Evolutionary conservation across 306 rosid genomes (phyloP), one percentile per base, ranked within the genome.

Genomic region (Sphenostylis stenocarpa): DNA sequence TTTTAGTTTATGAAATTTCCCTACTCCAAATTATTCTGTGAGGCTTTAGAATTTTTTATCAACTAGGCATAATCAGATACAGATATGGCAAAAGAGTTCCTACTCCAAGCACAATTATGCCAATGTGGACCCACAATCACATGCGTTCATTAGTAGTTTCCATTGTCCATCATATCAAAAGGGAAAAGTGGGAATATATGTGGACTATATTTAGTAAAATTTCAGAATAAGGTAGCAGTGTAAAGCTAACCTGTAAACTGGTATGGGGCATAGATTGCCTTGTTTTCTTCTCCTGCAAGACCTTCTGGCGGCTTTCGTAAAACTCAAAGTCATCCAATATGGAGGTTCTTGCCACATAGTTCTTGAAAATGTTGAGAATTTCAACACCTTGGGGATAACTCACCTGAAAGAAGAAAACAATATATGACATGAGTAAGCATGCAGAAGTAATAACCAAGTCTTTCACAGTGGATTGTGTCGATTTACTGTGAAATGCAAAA

Each of bases 271-370:
- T 29, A 67, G 83, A 76, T 34, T 88, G 93, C 76, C 82, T 81
- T 52, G 47, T 39, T 85, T 86, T 90, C 87, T 90, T 92, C 76
- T 90, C 93, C 70, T 85, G 91, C 90, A 87, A 79, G 14, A 88
- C 88, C 76, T 81, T 88, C 79, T 92, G 89, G 36, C 97, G 97
- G 81, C 84, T 88, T 83, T 92, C 97, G 3, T 92, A 92, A 72
- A 92, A 90, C 17, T 87, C 91, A 68, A 92, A 90, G 81, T 92
- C 96, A 24, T 92, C 97, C 76, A 90, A 55, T 82, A 92, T 87
- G 3, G 91, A 92, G 24, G 93, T 92, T 75, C 80, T 87, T 47
- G 90, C 80, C 44, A 15, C 33, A 23, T 82, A 70, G 81, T 77
- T 90, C 74, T 92, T 92, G 24, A 92, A 84, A 66, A 88, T 88